phyloP scores from a whole-genome alignment of 345 rosid species.

The Eucalyptus tenuipes region DNA sequence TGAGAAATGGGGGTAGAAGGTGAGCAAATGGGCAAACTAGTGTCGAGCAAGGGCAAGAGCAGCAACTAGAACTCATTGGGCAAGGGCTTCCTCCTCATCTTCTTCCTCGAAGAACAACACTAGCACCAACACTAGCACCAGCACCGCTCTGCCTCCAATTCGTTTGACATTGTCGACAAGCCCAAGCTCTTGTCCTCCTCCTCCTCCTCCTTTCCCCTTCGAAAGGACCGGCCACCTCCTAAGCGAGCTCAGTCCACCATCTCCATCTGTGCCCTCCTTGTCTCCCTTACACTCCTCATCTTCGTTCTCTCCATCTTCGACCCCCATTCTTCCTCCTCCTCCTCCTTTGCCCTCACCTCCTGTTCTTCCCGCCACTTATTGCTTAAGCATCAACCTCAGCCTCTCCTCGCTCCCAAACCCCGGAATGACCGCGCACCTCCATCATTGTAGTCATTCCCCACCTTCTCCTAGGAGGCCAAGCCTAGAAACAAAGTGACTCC shows the following conservation, averaged over 20 bases:
- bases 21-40: neutral
- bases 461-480: neutral
- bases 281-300: slow-evolving; percentile 61
- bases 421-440: neutral
- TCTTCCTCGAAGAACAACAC: slow-evolving; percentile 48
- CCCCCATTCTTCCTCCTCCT: slow-evolving; percentile 43
- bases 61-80: slow-evolving; percentile 11
- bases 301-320: slow-evolving; percentile 86
- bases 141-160: neutral
- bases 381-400: neutral
- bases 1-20: neutral
- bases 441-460: neutral
- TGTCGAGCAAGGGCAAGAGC: neutral
- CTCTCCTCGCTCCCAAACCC: neutral
- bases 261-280: slow-evolving; percentile 57
- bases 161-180: neutral
- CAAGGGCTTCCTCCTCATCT: slow-evolving; percentile 63
- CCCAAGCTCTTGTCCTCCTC: neutral
- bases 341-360: neutral
- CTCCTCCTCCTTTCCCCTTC: neutral
- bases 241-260: slow-evolving; percentile 66
- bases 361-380: neutral
- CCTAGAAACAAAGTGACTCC: neutral
- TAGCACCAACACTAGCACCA: neutral
- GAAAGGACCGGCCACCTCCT: slow-evolving; percentile 35